Base-by-base conservation (phyloP, 306 rosid genomes). In the Vigna radiata region DNA sequence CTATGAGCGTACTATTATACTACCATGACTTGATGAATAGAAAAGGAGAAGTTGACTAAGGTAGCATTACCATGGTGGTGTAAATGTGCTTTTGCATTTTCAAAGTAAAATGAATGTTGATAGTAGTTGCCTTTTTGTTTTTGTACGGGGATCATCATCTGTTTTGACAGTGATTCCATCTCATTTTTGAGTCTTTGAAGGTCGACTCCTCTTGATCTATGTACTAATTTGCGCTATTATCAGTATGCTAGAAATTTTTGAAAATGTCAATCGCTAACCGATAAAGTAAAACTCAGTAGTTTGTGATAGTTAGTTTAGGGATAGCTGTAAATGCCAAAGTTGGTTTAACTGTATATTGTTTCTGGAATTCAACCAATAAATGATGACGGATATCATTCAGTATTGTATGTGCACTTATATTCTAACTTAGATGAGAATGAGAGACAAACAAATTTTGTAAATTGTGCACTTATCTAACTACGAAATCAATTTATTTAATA, bases 1-100 rank as follows among this genome's bases (percentile, higher is more conserved):
- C 97, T 5, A 95, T 89, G 97, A 88, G 92, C 47, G 81, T 95
- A 70, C 87, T 95, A 65, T 85, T 95, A 5, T 95, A 95, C 77
- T 95, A 95, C 86, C 99, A 95, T 19, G 99, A 95, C 87, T 77
- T 92, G 91, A 88, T 95, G 96, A 95, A 91, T 85, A 83, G 91
- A 70, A 86, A 89, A 65, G 92, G 89, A 75, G 74, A 77, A 77
- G 37, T 66, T n/a, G 84, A 85, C 61, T 86, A 78, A 86, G 63
- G 52, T 65, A 37, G 21, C 7, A 29, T 23, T 21, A 6, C 69
- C 78, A 52, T 50, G 72, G 6, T 44, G 58, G 37, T 23, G 29
- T 49, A 67, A 80, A 75, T 70, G 54, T 37, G 70, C 63, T 71
- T 53, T 53, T 36, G 25, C 56, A 27, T 47, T 70, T 29, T 23